Conservation (phyloP, 257 asterid species). For the Nicotiana knightiana region DNA sequence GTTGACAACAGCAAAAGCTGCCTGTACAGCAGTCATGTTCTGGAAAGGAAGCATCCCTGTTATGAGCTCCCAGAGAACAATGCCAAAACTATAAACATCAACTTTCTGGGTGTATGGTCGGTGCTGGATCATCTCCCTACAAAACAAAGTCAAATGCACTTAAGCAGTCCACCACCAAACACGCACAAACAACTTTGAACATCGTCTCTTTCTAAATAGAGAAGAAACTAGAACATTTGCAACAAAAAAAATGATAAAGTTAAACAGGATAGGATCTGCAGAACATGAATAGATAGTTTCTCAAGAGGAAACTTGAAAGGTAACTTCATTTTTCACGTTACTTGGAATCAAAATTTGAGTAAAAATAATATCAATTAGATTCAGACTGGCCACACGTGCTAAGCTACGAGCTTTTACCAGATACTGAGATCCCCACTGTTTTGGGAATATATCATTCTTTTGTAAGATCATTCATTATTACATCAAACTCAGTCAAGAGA, state of each 20-base stretch:
- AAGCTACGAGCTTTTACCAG: not conserved
- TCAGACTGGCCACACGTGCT: not conserved
- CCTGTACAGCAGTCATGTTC: slow-evolving; percentile 97
- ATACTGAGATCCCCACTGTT: not conserved
- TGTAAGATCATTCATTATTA: slow-evolving; percentile 1
- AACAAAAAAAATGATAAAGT: not conserved
- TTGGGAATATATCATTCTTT: not conserved
- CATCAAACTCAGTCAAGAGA: not conserved
- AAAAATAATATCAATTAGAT: not conserved
- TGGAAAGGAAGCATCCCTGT: slow-evolving; percentile 95
- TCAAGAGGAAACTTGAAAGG: not conserved
- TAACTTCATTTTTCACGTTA: not conserved
- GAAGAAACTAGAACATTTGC: not conserved
- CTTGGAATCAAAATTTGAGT: not conserved
- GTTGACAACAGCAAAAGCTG: slow-evolving; percentile 95
- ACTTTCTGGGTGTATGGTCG: slow-evolving; percentile 97
- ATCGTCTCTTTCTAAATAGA: not conserved
- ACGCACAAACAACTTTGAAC: not conserved
- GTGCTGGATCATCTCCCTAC: slow-evolving; percentile 99
- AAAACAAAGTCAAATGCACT: slow-evolving; percentile 16
- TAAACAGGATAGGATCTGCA: not conserved
- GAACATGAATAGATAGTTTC: not conserved
- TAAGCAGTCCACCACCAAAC: not conserved
- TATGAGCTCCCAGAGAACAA: slow-evolving; percentile 94
- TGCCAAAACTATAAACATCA: slow-evolving; percentile 94